Percentiles rank a stretch among this genome's conserved stretches.
Conservation (phyloP, 345 rosid species). For the Corchorus olitorius region DNA sequence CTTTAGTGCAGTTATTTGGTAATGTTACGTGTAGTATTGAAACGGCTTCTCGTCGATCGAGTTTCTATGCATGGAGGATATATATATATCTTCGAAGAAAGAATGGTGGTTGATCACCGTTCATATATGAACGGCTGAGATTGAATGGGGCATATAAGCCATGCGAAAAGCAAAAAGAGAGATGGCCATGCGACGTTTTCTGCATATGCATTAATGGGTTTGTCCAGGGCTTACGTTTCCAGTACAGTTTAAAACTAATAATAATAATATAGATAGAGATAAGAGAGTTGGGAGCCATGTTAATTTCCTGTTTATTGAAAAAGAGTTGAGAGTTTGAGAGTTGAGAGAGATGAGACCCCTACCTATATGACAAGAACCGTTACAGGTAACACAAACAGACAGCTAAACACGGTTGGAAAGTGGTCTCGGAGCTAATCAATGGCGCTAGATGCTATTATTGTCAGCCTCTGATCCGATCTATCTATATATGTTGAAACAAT, state of each 20-base stretch:
- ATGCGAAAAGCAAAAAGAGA: background rate
- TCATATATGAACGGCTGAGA: background rate
- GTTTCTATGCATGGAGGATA: too few species aligned
- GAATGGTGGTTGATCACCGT: too few species aligned
- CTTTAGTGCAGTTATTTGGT: too few species aligned
- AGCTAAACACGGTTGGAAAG: background rate
- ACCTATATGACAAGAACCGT: background rate
- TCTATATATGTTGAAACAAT: background rate
- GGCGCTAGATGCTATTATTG: background rate
- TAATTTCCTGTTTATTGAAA: background rate
- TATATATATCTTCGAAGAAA: too few species aligned
- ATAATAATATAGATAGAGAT: background rate
- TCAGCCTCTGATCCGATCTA: background rate
- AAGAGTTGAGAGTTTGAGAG: background rate
- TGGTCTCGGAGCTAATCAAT: background rate
- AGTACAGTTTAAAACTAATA: background rate
- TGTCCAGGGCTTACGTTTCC: slow-evolving; percentile 1
- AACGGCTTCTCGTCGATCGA: too few species aligned
- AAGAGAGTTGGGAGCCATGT: too few species aligned
- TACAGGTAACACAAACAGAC: too few species aligned
- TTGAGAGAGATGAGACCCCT: slow-evolving; percentile 2
- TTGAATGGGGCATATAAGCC: background rate
- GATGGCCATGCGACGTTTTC: background rate
- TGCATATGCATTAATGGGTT: slow-evolving; percentile 9
- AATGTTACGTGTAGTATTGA: too few species aligned